Evolutionary conservation across 2,329 filamentous ascomycete genomes (phyloP).

Genomic region (Clonostachys solani): DNA sequence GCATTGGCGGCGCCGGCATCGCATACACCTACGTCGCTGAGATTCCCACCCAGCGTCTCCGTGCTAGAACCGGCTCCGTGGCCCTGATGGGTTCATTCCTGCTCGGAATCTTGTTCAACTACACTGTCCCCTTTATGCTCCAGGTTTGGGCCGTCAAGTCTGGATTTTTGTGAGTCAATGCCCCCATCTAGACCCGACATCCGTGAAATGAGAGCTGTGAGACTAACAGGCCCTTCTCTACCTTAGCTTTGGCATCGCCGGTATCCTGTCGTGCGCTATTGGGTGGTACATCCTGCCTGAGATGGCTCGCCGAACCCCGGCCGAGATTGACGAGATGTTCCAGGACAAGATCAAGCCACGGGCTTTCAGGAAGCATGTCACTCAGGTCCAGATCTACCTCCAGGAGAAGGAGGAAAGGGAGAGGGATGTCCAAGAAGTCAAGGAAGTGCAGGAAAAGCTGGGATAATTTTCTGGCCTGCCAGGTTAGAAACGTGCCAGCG

Average conservation of each 20-base stretch:
- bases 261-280: slow-evolving; percentile 75
- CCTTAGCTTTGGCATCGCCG: slow-evolving; percentile 47
- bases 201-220: too few species aligned
- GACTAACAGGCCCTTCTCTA: not conserved
- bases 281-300: slow-evolving; percentile 77
- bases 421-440: too few species aligned
- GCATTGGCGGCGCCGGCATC: not conserved
- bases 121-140: not conserved
- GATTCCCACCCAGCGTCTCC: not conserved
- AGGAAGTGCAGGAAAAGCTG: too few species aligned
- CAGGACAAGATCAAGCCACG: slow-evolving; percentile 3
- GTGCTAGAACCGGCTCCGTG: not conserved
- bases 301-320: slow-evolving; percentile 57
- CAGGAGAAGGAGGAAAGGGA: not conserved
- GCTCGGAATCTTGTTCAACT: not conserved
- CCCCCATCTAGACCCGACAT: slow-evolving; percentile 14
- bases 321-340: slow-evolving; percentile 6
- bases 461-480: too few species aligned
- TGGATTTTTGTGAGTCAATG: slow-evolving; percentile 47
- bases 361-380: slow-evolving; percentile 2
- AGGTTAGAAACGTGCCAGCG: too few species aligned
- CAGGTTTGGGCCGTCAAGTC: slow-evolving; percentile 2
- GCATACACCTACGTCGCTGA: not conserved
- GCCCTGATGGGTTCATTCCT: not conserved
- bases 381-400: slow-evolving; percentile 4